Evolutionary conservation across 1,284 basidiomycete genomes (phyloP), one percentile per base, ranked within the genome.

Genomic region (Mixia osmundae): DNA sequence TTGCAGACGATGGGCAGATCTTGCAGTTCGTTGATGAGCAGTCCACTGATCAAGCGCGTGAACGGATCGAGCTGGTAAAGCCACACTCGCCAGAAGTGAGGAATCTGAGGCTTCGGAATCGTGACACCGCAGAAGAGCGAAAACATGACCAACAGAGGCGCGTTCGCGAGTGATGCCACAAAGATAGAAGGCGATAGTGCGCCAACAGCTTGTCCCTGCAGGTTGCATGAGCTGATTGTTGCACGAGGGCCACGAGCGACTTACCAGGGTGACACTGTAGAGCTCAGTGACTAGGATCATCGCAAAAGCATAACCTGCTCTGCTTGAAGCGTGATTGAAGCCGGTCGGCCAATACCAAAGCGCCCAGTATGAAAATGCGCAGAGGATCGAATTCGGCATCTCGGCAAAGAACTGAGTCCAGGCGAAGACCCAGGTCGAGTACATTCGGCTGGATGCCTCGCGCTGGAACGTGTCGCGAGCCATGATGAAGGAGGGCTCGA

Each of bases 401-500:
- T 87, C 80, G 37, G 78, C 75, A 15, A 78, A 53, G 27, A 85
- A 30, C 29, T 49, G 33, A 8, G 71, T 72, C 32, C 78, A 65
- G 10, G 79, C 76, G 52, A 87, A 87, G 31, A 80, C 74, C 41
- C 69, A 69, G 0, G 73, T 71, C 1, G 71, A 74, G 54, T 79
- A 79, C 43, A 63, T 63, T 51, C 60, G 61, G 29, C 58, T 60
- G n/a, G 51, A 55, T 0, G 57, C 51, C 46, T 71, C 71, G 54
- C 76, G 66, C 43, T 76, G 67, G 54, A 73, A 50, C 24, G 47
- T 49, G 26, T 41, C 42, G 16, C 80, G 63, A 42, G 76, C 76
- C 57, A 72, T 63, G 50, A 89, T 76, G 63, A 80, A 89, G 59
- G 78, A 57, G 0, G 82, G 79, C 56, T 82, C 74, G 40, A 85